phyloP scores from a whole-genome alignment of 75 land plant genomes.

The Adiantum capillusveneris region DNA sequence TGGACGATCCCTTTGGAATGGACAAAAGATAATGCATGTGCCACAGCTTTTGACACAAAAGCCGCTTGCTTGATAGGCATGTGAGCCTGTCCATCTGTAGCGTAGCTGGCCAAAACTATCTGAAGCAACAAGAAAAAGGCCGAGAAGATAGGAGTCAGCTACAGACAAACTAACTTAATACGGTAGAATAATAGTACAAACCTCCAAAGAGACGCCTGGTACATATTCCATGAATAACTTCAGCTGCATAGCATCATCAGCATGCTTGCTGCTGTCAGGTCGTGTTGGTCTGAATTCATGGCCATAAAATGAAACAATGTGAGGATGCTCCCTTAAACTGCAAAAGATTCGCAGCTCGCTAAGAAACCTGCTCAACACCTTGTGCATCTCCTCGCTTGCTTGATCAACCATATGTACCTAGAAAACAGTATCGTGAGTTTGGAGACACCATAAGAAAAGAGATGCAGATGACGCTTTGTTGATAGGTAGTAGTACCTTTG shows the following conservation, averaged over 20 bases:
- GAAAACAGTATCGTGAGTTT: conserved; percentile 2
- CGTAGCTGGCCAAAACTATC: conserved; percentile 47
- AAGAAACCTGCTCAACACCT: conserved; percentile 47
- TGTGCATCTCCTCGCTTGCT: conserved; percentile 20
- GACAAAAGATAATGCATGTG: conserved; percentile 59
- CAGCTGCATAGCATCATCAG: conserved; percentile 37
- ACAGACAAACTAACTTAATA: neutral
- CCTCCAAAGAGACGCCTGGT: conserved; percentile 77
- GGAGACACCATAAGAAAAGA: no score
- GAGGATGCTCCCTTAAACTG: conserved; percentile 54
- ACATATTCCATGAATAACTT: conserved; percentile 74
- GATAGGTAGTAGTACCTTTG: conserved; percentile 48
- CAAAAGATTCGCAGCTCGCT: conserved; percentile 80
- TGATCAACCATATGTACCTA: conserved; percentile 48
- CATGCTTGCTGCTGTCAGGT: conserved; percentile 25
- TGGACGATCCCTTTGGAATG: conserved; percentile 91
- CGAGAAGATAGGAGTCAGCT: no score
- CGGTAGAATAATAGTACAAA: conserved; percentile 16
- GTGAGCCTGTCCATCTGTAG: conserved; percentile 43
- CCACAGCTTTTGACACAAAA: conserved; percentile 77
- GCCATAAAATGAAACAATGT: conserved; percentile 79
- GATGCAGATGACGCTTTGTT: neutral
- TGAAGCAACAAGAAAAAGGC: conserved; percentile 24
- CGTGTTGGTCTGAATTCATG: conserved; percentile 59
- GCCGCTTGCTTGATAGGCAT: conserved; percentile 46